phyloP scores from a whole-genome alignment of 2,329 filamentous ascomycete genomes.

The Trichoderma aggressivum region DNA sequence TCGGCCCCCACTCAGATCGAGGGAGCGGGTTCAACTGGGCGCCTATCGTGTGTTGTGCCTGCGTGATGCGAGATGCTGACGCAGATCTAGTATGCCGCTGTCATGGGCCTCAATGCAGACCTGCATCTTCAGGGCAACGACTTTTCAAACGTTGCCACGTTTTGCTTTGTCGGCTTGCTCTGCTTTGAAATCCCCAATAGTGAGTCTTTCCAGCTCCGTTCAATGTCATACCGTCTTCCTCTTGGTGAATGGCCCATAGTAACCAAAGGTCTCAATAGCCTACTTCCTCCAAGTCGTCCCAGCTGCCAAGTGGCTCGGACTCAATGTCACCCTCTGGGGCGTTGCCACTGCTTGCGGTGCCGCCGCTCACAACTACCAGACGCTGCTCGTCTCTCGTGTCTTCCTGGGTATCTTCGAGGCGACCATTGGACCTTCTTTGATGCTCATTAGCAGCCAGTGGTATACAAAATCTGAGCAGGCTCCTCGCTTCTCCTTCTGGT shows the following conservation, averaged over 20 bases:
- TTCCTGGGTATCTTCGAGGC: slow-evolving; percentile 61
- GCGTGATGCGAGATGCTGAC: slow-evolving; percentile 7
- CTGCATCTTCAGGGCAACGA: slow-evolving; percentile 54
- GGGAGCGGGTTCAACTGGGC: background rate
- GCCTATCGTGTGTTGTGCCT: background rate
- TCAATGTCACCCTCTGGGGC: slow-evolving; percentile 59
- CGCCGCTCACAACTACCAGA: slow-evolving; percentile 50
- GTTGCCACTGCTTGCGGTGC: slow-evolving; percentile 52
- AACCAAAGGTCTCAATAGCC: slow-evolving; percentile 31
- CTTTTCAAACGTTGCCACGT: slow-evolving; percentile 60
- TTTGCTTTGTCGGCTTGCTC: slow-evolving; percentile 60
- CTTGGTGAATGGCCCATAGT: background rate
- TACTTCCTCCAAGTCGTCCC: slow-evolving; percentile 60
- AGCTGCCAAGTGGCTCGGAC: slow-evolving; percentile 57
- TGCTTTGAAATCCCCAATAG: slow-evolving; percentile 59
- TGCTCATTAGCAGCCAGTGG: slow-evolving; percentile 59
- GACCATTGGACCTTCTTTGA: slow-evolving; percentile 56
- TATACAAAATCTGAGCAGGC: slow-evolving; percentile 61
- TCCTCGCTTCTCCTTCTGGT: slow-evolving; percentile 60
- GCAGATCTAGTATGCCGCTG: slow-evolving; percentile 54
- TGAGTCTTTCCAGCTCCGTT: slow-evolving; percentile 28
- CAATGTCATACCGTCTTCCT: background rate
- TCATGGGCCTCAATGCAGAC: slow-evolving; percentile 60
- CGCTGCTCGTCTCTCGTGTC: slow-evolving; percentile 52
- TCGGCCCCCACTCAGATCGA: slow-evolving; percentile 1